Evolutionary conservation across 2,329 filamentous ascomycete species (phyloP), one percentile per base, ranked within the genome.

Genomic region (Graphilbum sp.): DNA sequence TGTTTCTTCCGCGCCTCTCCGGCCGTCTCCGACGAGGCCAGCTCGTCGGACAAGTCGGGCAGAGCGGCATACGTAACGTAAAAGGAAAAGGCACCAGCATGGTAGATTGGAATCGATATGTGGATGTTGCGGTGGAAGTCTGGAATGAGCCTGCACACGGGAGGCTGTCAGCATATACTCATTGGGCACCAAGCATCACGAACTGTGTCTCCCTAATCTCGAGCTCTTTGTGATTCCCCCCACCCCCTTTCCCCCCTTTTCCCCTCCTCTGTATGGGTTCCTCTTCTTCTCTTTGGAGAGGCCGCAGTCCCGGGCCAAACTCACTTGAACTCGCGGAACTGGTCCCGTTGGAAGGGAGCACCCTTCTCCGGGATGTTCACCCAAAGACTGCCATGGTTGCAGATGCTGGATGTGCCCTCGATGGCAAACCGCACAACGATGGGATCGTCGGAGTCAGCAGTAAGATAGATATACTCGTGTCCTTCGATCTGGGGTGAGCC

Each of bases 361-460:
- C 79, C 86, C 50, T 77, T 67, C 43, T 79, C 72, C 8, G 90
- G 90, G 43, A 96, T 82, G 57, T 98, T 98, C 52, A 94, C 80
- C 88, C 90, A 98, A 45, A 98, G 68, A 54, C 83, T 95, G 42
- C 92, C 90, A 60, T 94, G 69, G 48, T 86, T 75, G 58, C 87
- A 95, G 64, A 98, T 90, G 44, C 88, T 94, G 54, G 88, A 94
- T 41, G 85, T 88, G 44, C 90, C 87, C 59, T 95, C 82, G 49
- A 95, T 88, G 48, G 85, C 75, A 58, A 98, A 94, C 42, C 88
- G 79, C 41, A 95, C 66, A 38, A 72, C 72, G 51, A 96, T 79
- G 32, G 80, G 80, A n/a, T 79, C 69, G 31, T 68, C 71, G 16
- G 81, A 78, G 46, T 62, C 62, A 16, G 90, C 77, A 1, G 86